Conservation (phyloP, 2,329 filamentous ascomycete genomes). For the Xylariaceae sp. region DNA sequence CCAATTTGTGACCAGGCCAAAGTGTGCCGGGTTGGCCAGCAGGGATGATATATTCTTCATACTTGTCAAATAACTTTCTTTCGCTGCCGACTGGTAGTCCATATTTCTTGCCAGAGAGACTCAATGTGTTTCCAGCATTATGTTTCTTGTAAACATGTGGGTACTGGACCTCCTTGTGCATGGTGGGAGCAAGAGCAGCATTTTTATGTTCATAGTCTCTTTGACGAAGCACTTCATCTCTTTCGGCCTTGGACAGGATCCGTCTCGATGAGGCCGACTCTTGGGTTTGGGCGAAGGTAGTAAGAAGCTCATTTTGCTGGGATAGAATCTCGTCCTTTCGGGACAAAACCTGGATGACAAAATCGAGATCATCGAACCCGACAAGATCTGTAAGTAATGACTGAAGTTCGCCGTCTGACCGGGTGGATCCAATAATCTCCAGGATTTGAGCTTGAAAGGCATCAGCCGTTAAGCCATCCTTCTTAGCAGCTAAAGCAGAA, state of each 20-base stretch:
- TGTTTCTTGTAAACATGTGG: conserved; percentile 90
- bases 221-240: conserved; percentile 71
- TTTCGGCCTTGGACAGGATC: conserved; percentile 70
- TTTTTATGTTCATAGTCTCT: conserved; percentile 83
- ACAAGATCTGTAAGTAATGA: conserved; percentile 84
- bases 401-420: conserved; percentile 80
- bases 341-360: conserved; percentile 85
- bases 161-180: conserved; percentile 71
- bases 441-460: conserved; percentile 76
- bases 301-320: too few relatives aligned
- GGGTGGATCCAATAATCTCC: conserved; percentile 65
- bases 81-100: conserved; percentile 73
- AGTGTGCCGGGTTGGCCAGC: conserved; percentile 74
- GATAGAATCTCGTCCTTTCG: conserved; percentile 66
- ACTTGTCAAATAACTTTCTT: conserved; percentile 67
- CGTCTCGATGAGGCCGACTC: conserved; percentile 39
- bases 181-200: conserved; percentile 64
- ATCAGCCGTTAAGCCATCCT: conserved; percentile 62
- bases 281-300: conserved; percentile 32
- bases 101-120: conserved; percentile 75
- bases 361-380: conserved; percentile 88
- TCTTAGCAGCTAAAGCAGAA: conserved; percentile 57
- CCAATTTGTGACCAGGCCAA: conserved; percentile 66
- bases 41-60: conserved; percentile 86
- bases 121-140: conserved; percentile 80